A percentile compares a stretch with the other conserved stretches of the same genome.
Conservation (phyloP, 768 basidiomycete species). For the Termitomyces sp. region DNA sequence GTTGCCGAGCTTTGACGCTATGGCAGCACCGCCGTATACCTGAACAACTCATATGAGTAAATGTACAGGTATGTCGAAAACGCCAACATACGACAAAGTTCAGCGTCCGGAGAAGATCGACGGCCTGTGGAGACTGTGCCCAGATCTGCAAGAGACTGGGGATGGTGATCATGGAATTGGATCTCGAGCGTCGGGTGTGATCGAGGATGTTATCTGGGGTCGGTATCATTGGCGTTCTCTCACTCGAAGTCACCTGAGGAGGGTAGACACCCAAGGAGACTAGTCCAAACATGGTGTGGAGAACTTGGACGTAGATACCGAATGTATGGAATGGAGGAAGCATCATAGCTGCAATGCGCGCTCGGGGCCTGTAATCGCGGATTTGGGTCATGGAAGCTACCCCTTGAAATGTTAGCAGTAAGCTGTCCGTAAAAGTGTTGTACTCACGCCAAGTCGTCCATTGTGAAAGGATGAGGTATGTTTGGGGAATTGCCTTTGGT, state of each 20-base stretch:
- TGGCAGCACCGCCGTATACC: slow-evolving; percentile 24
- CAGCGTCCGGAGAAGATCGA: slow-evolving; percentile 20
- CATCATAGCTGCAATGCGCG: slow-evolving; percentile 18
- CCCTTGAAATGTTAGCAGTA: background rate
- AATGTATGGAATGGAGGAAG: slow-evolving; percentile 28
- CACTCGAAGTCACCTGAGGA: slow-evolving; percentile 15
- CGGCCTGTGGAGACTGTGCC: slow-evolving; percentile 16
- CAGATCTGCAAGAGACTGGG: slow-evolving; percentile 26
- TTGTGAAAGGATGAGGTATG: slow-evolving; percentile 13
- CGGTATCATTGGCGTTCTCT: slow-evolving; percentile 24
- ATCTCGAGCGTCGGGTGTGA: slow-evolving; percentile 14
- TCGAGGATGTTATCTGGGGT: slow-evolving; percentile 30
- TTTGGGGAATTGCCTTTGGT: slow-evolving; percentile 29
- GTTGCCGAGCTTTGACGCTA: slow-evolving; percentile 26
- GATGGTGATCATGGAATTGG: slow-evolving; percentile 19
- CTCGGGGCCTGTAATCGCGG: slow-evolving; percentile 3
- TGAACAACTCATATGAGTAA: slow-evolving; percentile 8
- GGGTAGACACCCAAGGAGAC: slow-evolving; percentile 20
- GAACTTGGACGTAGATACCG: slow-evolving; percentile 20
- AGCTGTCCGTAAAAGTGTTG: background rate
- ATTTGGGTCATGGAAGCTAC: slow-evolving; percentile 10
- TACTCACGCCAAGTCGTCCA: slow-evolving; percentile 22
- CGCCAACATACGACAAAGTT: slow-evolving; percentile 22
- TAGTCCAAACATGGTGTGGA: slow-evolving; percentile 17
- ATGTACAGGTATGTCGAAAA: background rate